phyloP scores from a whole-genome alignment of 352 stramenopile species.

The Lagenidium giganteum region DNA sequence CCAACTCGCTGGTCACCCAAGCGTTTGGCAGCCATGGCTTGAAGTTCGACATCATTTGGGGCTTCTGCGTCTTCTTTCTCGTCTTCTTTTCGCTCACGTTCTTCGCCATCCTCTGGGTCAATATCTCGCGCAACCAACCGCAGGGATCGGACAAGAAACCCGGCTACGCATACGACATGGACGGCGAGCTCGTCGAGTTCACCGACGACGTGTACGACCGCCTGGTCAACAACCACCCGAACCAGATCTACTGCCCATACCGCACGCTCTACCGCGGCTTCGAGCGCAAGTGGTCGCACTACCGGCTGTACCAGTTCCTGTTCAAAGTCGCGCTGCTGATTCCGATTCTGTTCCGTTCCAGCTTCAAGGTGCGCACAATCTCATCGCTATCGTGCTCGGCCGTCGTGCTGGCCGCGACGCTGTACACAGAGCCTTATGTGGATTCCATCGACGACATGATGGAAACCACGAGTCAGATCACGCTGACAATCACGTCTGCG shows the following conservation, averaged over 20 bases:
- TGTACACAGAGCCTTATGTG: constrained; percentile 35
- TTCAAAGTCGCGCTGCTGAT: constrained; percentile 37
- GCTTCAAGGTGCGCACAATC: constrained; percentile 9
- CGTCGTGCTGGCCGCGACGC: constrained; percentile 24
- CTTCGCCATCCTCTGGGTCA: constrained; percentile 21
- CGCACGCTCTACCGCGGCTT: constrained; percentile 45
- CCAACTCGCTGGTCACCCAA: too few relatives aligned
- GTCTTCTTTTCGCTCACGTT: constrained; percentile 32
- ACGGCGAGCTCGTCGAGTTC: constrained; percentile 31
- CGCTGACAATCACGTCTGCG: not conserved
- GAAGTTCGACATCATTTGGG: not conserved
- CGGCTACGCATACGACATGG: constrained; percentile 31
- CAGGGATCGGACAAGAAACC: constrained; percentile 32
- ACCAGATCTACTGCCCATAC: constrained; percentile 40
- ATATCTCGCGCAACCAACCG: constrained; percentile 32
- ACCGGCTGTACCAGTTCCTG: constrained; percentile 41
- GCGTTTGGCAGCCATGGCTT: too few relatives aligned
- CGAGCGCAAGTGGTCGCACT: constrained; percentile 41
- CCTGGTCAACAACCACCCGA: constrained; percentile 29
- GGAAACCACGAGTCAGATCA: constrained; percentile 36
- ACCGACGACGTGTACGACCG: constrained; percentile 42
- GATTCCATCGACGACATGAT: constrained; percentile 44
- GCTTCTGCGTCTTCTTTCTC: constrained; percentile 27
- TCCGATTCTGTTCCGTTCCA: constrained; percentile 22
- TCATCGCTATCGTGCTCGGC: constrained; percentile 17